Evolutionary conservation across 768 basidiomycete species (phyloP), one percentile per base, ranked within the genome.

Genomic region (Lactarius hengduanensis): DNA sequence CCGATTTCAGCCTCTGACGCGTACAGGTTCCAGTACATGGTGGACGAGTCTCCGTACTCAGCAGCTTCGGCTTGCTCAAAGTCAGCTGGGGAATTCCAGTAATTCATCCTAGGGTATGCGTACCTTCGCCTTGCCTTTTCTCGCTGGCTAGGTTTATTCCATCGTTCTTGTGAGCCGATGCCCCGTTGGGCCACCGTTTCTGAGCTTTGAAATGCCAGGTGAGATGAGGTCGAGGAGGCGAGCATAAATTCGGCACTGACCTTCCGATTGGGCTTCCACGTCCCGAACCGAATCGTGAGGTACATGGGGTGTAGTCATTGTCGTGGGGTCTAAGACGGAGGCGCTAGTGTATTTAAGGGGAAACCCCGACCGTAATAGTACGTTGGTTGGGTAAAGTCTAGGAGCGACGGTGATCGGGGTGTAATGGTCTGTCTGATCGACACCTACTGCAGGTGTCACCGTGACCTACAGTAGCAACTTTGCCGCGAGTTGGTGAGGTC

Each of bases 1-100:
- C 45, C 28, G 18, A n/a, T 41, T 41, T 63, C 47, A 40, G 70
- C 65, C n/a, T 71, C 65, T 8, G 57, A 45, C 4, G 0, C 34
- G 22, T 71, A 71, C 28, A 62, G 13, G 13, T 62, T 60, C 69
- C 70, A 71, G 26, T 69, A 65, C 56, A 47, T 60, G 22, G 64
- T n/a, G 18, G 64, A 65, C 28, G 64, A 9, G 43, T 45, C 43
- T 45, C 43, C 43, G 20, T 45, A 45, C 43, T 20, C 43, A 45
- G 43, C 43, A 45, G 20, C 20, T 8, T 45, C 43, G 6, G 43
- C 4, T 45, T n/a, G 20, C 7, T n/a, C 43, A 45, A 45, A 45
- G 43, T 45, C 43, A 45, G 43, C 38, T 0, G 13, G 18, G 43
- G 20, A 3, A 18, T 1, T 15, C 20, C 43, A 3, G 7, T 2